phyloP scores from a whole-genome alignment of 2,329 filamentous ascomycete species.

The Neonectria hederae region DNA sequence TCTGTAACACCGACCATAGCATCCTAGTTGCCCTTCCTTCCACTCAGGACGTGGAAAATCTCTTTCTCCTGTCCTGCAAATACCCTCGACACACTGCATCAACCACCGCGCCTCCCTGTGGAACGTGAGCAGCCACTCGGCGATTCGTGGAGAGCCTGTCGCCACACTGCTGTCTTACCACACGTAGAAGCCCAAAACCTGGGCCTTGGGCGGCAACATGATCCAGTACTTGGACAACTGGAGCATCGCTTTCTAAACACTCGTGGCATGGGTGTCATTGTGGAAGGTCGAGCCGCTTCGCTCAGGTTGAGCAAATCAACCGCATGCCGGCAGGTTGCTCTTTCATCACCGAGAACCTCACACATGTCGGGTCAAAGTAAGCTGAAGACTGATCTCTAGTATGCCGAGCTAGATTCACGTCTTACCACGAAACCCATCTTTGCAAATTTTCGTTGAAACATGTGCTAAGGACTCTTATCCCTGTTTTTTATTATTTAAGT shows the following conservation, averaged over 20 bases:
- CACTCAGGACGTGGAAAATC: slow-evolving; percentile 89
- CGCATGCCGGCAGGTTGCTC: slow-evolving; percentile 89
- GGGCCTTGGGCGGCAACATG: slow-evolving; percentile 86
- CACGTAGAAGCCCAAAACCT: slow-evolving; percentile 89
- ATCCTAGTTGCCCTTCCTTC: slow-evolving; percentile 88
- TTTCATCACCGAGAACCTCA: slow-evolving; percentile 71
- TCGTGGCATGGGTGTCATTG: slow-evolving; percentile 78
- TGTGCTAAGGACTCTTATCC: slow-evolving; percentile 91
- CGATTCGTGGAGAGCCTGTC: slow-evolving; percentile 92
- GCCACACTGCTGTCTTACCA: slow-evolving; percentile 92
- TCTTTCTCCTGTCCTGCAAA: slow-evolving; percentile 83
- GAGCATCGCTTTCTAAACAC: slow-evolving; percentile 94
- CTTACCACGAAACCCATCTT: slow-evolving; percentile 82
- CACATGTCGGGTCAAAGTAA: slow-evolving; percentile 90
- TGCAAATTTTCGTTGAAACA: slow-evolving; percentile 91
- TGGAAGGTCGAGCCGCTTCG: slow-evolving; percentile 94
- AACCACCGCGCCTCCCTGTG: slow-evolving; percentile 82
- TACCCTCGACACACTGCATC: slow-evolving; percentile 83
- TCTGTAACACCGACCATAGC: slow-evolving; percentile 64
- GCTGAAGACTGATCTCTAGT: slow-evolving; percentile 79
- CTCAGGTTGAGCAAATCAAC: slow-evolving; percentile 87
- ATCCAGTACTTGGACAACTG: slow-evolving; percentile 97
- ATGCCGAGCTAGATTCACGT: slow-evolving; percentile 61
- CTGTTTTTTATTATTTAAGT: slow-evolving; percentile 81
- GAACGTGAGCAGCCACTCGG: slow-evolving; percentile 94